Evolutionary conservation across 305 asterid species (phyloP), one percentile per base, ranked within the genome.

Genomic region (Fraxinus paxiana): DNA sequence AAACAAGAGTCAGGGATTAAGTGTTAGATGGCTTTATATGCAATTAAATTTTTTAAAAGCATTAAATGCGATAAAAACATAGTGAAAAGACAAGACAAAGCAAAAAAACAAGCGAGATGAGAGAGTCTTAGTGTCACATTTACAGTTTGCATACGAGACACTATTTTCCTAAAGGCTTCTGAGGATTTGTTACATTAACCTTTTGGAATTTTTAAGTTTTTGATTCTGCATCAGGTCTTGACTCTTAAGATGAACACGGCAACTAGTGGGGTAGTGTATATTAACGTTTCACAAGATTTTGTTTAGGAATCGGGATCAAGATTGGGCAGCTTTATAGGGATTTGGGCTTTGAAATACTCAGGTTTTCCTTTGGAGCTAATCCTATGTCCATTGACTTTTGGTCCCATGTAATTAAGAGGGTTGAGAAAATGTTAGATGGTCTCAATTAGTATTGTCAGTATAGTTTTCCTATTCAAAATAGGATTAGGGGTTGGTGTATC

Each of bases 11-110:
- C 13, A 54, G 75, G 8, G 38, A 75, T 30, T 34, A n/a, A 37
- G 79, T 72, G 61, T 63, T 12, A 33, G 73, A 81, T 70, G 71
- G 76, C 76, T 82, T 63, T 24, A 38, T 67, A 33, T 18, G 15
- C 37, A 83, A 70, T 54, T 73, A 10, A 75, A 6, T 51, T 33
- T 26, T 73, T 48, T 20, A 61, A 2, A 61, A 61, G 70, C 70
- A 18, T 54, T 8, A 13, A 13, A 46, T 70, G 48, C 2, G 70
- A 61, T 20, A 7, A 22, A 20, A 22, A 61, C 10, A 6, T 22
- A 7, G 70, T 20, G 6, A 61, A 61, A 61, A 22, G 31, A 61
- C 26, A 20, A 22, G 31, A 22, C 13, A 22, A 61, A 15, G 20
- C 59, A 4, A 4, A 15, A 15, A 48, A n/a, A 6, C 10, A 17